Percentiles rank a stretch among this genome's conserved stretches.
phyloP scores from a whole-genome alignment of 1,284 basidiomycete genomes.

The Heterobasidion occidentale region DNA sequence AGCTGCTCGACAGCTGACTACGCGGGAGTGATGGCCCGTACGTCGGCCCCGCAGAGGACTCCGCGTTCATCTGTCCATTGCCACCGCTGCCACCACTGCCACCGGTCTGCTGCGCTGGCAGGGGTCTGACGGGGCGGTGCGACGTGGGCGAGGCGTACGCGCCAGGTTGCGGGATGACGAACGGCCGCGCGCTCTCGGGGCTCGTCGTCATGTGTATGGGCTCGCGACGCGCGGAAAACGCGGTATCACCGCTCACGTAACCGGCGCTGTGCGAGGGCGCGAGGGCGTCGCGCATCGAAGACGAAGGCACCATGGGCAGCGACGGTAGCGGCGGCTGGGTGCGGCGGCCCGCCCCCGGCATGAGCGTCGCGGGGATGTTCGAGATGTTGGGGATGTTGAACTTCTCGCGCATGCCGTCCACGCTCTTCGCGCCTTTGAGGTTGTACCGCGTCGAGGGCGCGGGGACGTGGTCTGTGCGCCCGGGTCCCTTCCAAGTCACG shows the following conservation, averaged over 20 bases:
- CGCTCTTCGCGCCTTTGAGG: slow-evolving; percentile 11
- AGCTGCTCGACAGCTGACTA: neutral
- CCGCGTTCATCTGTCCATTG: neutral
- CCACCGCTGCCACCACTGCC: too few relatives aligned
- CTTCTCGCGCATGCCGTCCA: slow-evolving; percentile 13
- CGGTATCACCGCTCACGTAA: slow-evolving; percentile 2
- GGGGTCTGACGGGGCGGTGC: slow-evolving; percentile 1
- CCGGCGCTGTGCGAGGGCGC: slow-evolving; percentile 2
- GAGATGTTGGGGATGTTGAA: neutral
- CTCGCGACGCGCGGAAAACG: slow-evolving; percentile 5
- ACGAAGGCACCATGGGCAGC: neutral
- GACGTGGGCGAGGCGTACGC: slow-evolving; percentile 1
- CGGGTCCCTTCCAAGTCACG: slow-evolving; percentile 42
- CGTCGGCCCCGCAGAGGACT: neutral
- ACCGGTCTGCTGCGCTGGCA: neutral
- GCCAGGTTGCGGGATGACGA: neutral
- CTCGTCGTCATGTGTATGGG: neutral
- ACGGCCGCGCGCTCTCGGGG: neutral
- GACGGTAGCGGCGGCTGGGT: slow-evolving; percentile 8
- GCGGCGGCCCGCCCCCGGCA: neutral
- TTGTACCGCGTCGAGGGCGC: slow-evolving; percentile 7
- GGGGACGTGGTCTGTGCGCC: slow-evolving; percentile 9
- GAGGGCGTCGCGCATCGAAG: slow-evolving; percentile 2
- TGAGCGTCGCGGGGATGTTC: neutral
- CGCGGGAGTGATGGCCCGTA: neutral